These are phyloP conservation scores for Coelastrella sp. DNA, from an alignment of 139 green algal genomes.

Conservation along the genomic window DNA sequence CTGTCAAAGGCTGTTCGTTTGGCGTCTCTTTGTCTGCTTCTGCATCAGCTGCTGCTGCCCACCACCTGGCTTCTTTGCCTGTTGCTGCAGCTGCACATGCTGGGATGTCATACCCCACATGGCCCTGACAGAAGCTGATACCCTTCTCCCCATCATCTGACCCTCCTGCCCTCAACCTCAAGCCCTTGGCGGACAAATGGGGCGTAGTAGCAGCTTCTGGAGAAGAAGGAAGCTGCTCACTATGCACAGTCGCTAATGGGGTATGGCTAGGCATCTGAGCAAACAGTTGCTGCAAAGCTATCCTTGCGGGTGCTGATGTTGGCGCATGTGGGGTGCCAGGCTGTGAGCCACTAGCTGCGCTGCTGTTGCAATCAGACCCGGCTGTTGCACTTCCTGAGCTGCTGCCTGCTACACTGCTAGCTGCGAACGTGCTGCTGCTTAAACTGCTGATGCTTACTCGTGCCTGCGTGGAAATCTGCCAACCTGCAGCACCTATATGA, in stretches of 20 bases:
- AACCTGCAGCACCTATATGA: neutral
- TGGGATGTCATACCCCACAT: neutral
- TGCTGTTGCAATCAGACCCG: slow-evolving; percentile 20
- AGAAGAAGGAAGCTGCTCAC: neutral
- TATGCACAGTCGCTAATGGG: slow-evolving; percentile 1
- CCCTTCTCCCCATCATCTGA: neutral
- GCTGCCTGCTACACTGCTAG: slow-evolving; percentile 19
- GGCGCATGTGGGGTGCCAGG: neutral
- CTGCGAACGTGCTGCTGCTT: neutral
- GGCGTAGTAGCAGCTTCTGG: neutral
- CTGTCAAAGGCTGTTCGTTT: neutral
- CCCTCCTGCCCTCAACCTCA: neutral
- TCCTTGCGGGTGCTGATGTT: neutral
- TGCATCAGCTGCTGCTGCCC: slow-evolving; percentile 1
- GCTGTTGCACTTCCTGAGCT: neutral
- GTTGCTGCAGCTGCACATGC: slow-evolving; percentile 3
- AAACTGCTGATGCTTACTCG: neutral
- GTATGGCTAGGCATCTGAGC: neutral
- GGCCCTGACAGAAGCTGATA: neutral
- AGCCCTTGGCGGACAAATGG: slow-evolving; percentile 13
- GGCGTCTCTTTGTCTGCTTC: neutral
- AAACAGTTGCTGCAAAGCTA: neutral
- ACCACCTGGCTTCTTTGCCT: neutral
- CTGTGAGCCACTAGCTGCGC: neutral
- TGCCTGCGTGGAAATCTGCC: slow-evolving; percentile 3